A percentile compares a stretch with the other conserved stretches of the same genome.
These are phyloP conservation scores for Nemania sp. DNA, from an alignment of 2,329 filamentous ascomycete genomes.

Conservation along the genomic window DNA sequence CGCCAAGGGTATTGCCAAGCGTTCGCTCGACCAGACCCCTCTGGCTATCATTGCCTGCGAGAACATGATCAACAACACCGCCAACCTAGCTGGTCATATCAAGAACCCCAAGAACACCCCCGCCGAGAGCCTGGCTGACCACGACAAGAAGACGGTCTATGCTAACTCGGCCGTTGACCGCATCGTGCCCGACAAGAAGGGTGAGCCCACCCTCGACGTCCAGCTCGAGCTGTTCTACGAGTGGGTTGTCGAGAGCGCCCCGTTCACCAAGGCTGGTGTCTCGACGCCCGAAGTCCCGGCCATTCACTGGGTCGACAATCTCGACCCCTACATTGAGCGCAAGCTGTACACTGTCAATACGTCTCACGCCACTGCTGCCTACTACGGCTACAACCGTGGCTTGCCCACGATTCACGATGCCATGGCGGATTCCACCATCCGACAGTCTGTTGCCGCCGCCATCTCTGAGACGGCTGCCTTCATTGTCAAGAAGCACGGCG, in stretches of 20 bases:
- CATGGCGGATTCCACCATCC: constrained; percentile 78
- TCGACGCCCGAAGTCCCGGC: constrained; percentile 60
- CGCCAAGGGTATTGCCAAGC: constrained; percentile 86
- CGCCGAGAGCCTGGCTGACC: constrained; percentile 66
- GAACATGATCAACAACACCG: constrained; percentile 94
- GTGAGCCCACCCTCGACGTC: constrained; percentile 81
- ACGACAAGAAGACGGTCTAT: constrained; percentile 79
- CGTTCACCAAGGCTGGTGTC: constrained; percentile 62
- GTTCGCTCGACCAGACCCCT: constrained; percentile 66
- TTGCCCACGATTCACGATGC: constrained; percentile 91
- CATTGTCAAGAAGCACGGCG: constrained; percentile 85
- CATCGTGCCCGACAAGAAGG: constrained; percentile 90
- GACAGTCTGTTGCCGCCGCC: constrained; percentile 76
- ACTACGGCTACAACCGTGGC: constrained; percentile 86
- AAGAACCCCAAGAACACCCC: constrained; percentile 74
- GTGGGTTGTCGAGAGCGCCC: constrained; percentile 91
- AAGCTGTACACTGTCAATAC: constrained; percentile 99
- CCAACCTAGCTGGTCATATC: constrained; percentile 82
- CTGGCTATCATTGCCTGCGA: constrained; percentile 96
- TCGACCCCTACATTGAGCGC: constrained; percentile 95
- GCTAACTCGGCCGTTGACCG: constrained; percentile 99
- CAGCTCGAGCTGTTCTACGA: constrained; percentile 99
- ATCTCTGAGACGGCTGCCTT: constrained; percentile 85
- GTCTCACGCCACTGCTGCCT: constrained; percentile 91
- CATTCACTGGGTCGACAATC: constrained; percentile 88